Evolutionary conservation across 75 land plant genomes (phyloP).

Genomic region (Pinus albicaulis): DNA sequence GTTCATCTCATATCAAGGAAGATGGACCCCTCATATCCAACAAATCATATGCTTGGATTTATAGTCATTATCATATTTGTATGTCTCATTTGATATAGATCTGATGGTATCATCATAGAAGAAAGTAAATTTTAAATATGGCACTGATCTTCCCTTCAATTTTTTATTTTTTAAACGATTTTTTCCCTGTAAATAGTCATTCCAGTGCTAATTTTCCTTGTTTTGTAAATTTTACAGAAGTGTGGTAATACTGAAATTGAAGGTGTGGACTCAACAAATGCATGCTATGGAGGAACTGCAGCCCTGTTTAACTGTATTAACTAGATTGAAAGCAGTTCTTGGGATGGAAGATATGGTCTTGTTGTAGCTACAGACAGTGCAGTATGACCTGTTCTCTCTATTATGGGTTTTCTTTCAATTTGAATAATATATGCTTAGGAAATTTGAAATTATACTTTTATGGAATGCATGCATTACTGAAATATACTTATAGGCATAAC

Average conservation of each 20-base stretch:
- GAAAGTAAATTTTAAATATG: too few relatives aligned
- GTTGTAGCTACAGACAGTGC: constrained; percentile 99
- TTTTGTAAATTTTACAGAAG: constrained; percentile 38
- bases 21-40: too few relatives aligned
- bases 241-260: constrained; percentile 90
- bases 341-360: constrained; percentile 98
- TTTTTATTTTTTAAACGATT: not conserved
- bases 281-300: constrained; percentile 99
- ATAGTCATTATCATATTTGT: too few relatives aligned
- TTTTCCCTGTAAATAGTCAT: constrained; percentile 4
- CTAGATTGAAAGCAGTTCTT: constrained; percentile 95
- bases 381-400: constrained; percentile 45
- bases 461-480: not conserved
- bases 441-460: not conserved
- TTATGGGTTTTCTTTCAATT: not conserved
- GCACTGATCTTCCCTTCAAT: too few relatives aligned
- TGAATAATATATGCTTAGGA: not conserved
- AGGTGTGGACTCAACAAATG: constrained; percentile 98
- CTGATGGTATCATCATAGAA: too few relatives aligned
- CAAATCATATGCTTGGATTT: too few relatives aligned
- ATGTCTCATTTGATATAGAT: too few relatives aligned
- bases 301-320: constrained; percentile 94
- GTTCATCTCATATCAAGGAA: too few relatives aligned
- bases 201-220: not conserved
- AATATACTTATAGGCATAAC: too few relatives aligned